Conservation (phyloP, 2,329 filamentous ascomycete species). For the Calonectria pauciramosa region DNA sequence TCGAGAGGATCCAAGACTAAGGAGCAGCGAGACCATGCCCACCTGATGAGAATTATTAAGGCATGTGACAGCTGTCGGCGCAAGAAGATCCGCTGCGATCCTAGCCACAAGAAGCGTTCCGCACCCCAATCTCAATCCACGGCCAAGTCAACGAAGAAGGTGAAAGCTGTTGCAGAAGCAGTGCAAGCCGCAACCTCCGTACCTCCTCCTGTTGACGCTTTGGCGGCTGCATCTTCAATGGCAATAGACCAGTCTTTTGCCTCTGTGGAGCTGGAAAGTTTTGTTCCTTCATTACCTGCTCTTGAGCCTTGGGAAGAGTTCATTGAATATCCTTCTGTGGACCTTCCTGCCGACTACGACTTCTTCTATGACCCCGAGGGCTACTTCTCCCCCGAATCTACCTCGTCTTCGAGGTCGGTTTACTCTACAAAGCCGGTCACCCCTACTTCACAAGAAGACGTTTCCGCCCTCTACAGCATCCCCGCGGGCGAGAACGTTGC, state of each 20-base stretch:
- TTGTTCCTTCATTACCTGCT: slow-evolving; percentile 28
- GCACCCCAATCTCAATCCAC: slow-evolving; percentile 48
- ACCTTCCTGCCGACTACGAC: slow-evolving; percentile 57
- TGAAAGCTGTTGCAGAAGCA: slow-evolving; percentile 44
- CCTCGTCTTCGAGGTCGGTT: slow-evolving; percentile 44
- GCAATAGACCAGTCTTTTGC: slow-evolving; percentile 38
- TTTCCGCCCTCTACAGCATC: slow-evolving; percentile 18
- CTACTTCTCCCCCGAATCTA: slow-evolving; percentile 56
- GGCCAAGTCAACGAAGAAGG: slow-evolving; percentile 59
- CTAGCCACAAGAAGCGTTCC: slow-evolving; percentile 67
- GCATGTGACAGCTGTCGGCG: slow-evolving; percentile 73
- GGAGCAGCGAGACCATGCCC: slow-evolving; percentile 76
- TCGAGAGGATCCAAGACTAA: slow-evolving; percentile 75
- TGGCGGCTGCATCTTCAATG: slow-evolving; percentile 23
- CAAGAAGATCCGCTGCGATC: slow-evolving; percentile 75
- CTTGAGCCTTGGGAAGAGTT: slow-evolving; percentile 61
- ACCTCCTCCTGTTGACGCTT: slow-evolving; percentile 13
- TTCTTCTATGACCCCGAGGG: slow-evolving; percentile 60
- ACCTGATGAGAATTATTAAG: slow-evolving; percentile 76
- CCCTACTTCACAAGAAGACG: slow-evolving; percentile 43
- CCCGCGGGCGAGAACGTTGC: slow-evolving; percentile 21
- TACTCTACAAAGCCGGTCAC: slow-evolving; percentile 46
- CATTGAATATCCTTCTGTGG: slow-evolving; percentile 57
- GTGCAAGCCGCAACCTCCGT: slow-evolving; percentile 25
- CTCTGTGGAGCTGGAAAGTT: slow-evolving; percentile 39